Conservation (phyloP, 805 yeast species). For the Barnettozyma vustinii region DNA sequence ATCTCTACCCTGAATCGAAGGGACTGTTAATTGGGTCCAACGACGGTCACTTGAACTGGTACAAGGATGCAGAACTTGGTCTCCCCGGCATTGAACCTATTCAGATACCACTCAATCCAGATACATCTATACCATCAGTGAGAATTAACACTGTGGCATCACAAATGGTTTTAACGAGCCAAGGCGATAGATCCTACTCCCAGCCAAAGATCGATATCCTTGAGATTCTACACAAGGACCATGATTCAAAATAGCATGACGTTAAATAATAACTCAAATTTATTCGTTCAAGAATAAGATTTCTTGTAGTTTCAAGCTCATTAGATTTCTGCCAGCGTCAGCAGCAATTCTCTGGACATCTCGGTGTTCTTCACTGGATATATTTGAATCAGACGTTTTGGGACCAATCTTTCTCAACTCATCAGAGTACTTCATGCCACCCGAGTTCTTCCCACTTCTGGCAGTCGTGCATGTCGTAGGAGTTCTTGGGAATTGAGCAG, state of each 20-base stretch:
- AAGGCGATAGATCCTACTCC: conserved; percentile 18
- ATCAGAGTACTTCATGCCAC: background rate
- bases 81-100: conserved; percentile 2
- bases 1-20: conserved; percentile 15
- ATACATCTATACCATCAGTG: conserved; percentile 13
- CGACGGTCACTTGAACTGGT: conserved; percentile 17
- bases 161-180: conserved; percentile 9
- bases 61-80: conserved; percentile 23
- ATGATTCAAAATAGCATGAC: background rate
- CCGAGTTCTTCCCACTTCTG: background rate
- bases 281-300: conserved; percentile 23
- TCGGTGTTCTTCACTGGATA: background rate
- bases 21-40: conserved; percentile 28
- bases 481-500: background rate
- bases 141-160: conserved; percentile 16
- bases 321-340: conserved; percentile 20
- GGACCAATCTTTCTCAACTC: background rate
- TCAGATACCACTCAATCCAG: background rate
- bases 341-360: conserved; percentile 15
- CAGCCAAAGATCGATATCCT: conserved; percentile 10
- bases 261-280: background rate
- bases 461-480: background rate
- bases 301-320: conserved; percentile 24
- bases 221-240: background rate
- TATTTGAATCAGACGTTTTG: background rate